These are phyloP conservation scores for Colletotrichum trifolii DNA, from an alignment of 2,329 filamentous ascomycete species.

Conservation along the genomic window DNA sequence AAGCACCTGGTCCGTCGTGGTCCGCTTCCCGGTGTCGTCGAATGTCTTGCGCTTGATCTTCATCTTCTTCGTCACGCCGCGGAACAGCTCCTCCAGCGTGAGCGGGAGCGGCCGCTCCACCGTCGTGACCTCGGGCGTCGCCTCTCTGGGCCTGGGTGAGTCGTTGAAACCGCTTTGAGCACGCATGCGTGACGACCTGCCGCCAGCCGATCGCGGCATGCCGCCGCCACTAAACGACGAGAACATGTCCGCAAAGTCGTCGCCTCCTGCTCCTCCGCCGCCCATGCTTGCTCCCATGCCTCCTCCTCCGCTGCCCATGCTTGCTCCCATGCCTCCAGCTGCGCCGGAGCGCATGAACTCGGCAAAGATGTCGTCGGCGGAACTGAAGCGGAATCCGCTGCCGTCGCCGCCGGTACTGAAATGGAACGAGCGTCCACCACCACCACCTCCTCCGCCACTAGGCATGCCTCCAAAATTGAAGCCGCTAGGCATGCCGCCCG, in stretches of 20 bases:
- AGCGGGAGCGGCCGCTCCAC: conserved; percentile 87
- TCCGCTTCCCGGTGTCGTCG: conserved; percentile 86
- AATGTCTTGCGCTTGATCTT: conserved; percentile 98
- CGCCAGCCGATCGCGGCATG: conserved; percentile 46
- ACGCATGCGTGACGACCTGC: conserved; percentile 56
- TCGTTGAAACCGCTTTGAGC: conserved; percentile 45
- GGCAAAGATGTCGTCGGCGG: conserved; percentile 85
- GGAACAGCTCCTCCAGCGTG: conserved; percentile 88
- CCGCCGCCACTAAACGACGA: conserved; percentile 59
- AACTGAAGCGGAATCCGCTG: conserved; percentile 84
- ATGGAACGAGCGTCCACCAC: conserved; percentile 68
- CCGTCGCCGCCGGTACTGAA: conserved; percentile 68
- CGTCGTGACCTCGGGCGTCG: conserved; percentile 87
- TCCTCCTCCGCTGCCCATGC: too few relatives aligned
- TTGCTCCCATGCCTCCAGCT: conserved; percentile 56
- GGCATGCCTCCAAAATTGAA: conserved; percentile 61
- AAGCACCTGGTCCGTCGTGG: conserved; percentile 87
- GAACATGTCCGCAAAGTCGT: conserved; percentile 67
- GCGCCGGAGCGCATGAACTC: conserved; percentile 77
- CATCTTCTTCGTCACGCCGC: conserved; percentile 93
- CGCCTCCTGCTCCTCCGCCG: conserved; percentile 51
- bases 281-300: conserved; percentile 29
- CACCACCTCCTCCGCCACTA: conserved; percentile 54
- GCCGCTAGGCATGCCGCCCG: conserved; percentile 62
- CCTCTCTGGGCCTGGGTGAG: conserved; percentile 49